Evolutionary conservation across 2,329 filamentous ascomycete species (phyloP), one percentile per base, ranked within the genome.

Genomic region (Cercospora brassicicola): DNA sequence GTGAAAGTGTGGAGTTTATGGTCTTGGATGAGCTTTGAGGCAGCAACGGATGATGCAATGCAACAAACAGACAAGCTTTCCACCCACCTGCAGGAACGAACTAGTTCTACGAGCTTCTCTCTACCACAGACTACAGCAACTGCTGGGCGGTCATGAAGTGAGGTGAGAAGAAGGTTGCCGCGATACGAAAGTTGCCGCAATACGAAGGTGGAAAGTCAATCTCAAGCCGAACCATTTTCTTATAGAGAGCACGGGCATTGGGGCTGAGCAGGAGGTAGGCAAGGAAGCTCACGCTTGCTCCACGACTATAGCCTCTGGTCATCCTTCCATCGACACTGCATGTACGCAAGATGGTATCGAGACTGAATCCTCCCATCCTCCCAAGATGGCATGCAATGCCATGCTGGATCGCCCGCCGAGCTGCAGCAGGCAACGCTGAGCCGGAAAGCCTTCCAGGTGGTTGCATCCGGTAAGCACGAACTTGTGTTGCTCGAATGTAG

Each of bases 41-140:
- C 59, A 62, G 42, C 59, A 62, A 39, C 26, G 23, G 23, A 28
- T 62, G 39, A 62, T 62, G 59, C 42, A 62, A 61, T 45, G 36
- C 56, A 55, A 53, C 30, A 36, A 59, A 31, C 28, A 36, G 55
- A 59, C 55, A 20, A 59, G 55, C 55, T 59, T 31, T 23, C 55
- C n/a, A 59, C 55, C 55, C 28, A 59, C 55, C 55, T 59, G 55
- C 55, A 59, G 55, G 48, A 30, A 55, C 48, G 23, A 55, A 31
- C 26, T 33, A 33, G 3, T 36, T 39, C 33, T 3, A 39, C 33
- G n/a, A 20, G 31, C 18, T 59, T 36, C 28, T 18, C 3, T 18
- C n/a, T 36, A 23, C 20, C 23, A 23, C n/a, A 18, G 28, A 59
- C 55, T 36, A 20, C 28, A 59, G 55, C 55, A 33, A n/a, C 9